Evolutionary conservation across 192 early-diverging fungal genomes (phyloP), one percentile per base, ranked within the genome.

Genomic region (Haplosporangium gracile): DNA sequence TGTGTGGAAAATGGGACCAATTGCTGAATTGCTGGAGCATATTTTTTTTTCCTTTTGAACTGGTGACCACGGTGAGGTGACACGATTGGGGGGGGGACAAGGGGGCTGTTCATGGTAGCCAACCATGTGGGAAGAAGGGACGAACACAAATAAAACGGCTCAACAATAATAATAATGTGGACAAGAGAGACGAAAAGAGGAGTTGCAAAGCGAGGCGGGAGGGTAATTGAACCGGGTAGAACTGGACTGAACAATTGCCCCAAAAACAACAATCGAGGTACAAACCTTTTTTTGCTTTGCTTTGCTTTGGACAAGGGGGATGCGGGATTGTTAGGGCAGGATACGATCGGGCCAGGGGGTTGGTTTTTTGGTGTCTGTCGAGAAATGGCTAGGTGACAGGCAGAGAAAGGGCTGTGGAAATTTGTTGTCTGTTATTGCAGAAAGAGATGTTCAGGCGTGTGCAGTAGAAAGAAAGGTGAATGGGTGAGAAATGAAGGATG

Each of bases 51-150:
- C 10, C 11, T 29, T 16, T 29, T 16, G 9, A 8, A 11, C 60
- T 65, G 60, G 29, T 65, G 60, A 65, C 60, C 60, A 65, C 29
- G 26, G 60, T 32, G 26, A 26, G n/a, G 60, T 65, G 60, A 65
- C 60, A 65, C 60, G 24, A 32, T 65, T 29, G 49, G 49, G 47
- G 2, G 2, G 49, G 20, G 49, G 26, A 65, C 26, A 8, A 29
- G 13, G 26, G 60, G 55, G 60, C 29, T 65, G 60, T 65, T 65
- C 60, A 10, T 32, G 60, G 60, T 65, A 29, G 11, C 60, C 60
- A 65, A 65, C 60, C 60, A 65, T 65, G 60, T 65, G 60, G 60
- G 60, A 65, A 65, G 60, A 32, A 65, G 26, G 26, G 9, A 65
- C n/a, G 60, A 32, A 29, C 60, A 32, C 60, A 32, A 65, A 32